Conservation (phyloP, 164 flowering plant genomes). For the Piper betle region DNA sequence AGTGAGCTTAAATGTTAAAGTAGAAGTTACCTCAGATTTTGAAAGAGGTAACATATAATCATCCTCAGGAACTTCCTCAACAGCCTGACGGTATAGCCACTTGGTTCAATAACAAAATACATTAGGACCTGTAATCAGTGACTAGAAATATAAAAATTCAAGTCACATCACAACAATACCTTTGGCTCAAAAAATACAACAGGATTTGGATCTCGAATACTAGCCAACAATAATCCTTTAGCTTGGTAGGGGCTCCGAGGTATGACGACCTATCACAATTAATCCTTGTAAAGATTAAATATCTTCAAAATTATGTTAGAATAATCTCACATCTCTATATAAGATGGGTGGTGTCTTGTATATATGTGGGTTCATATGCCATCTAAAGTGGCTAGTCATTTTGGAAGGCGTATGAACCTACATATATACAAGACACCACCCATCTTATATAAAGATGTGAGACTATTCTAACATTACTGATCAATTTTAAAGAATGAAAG, state of each 20-base stretch:
- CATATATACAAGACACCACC: too few relatives aligned
- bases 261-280: constrained; percentile 58
- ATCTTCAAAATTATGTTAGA: too few relatives aligned
- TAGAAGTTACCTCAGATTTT: constrained; percentile 66
- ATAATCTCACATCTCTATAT: not conserved
- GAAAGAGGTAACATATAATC: constrained; percentile 94
- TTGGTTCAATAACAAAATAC: constrained; percentile 19
- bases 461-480: not conserved
- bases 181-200: constrained; percentile 91
- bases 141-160: not conserved
- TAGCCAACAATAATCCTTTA: constrained; percentile 80
- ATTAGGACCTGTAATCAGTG: not conserved
- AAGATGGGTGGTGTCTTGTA: not conserved
- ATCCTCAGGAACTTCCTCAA: constrained; percentile 87
- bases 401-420: too few relatives aligned
- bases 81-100: constrained; percentile 94
- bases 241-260: constrained; percentile 92
- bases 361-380: too few relatives aligned
- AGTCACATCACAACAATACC: constrained; percentile 23
- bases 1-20: too few relatives aligned
- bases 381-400: too few relatives aligned
- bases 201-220: constrained; percentile 91
- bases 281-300: too few relatives aligned
- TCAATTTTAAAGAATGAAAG: not conserved
- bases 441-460: not conserved